Base-by-base conservation (phyloP, 2,329 filamentous ascomycete genomes). In the Eurotiales sp. region DNA sequence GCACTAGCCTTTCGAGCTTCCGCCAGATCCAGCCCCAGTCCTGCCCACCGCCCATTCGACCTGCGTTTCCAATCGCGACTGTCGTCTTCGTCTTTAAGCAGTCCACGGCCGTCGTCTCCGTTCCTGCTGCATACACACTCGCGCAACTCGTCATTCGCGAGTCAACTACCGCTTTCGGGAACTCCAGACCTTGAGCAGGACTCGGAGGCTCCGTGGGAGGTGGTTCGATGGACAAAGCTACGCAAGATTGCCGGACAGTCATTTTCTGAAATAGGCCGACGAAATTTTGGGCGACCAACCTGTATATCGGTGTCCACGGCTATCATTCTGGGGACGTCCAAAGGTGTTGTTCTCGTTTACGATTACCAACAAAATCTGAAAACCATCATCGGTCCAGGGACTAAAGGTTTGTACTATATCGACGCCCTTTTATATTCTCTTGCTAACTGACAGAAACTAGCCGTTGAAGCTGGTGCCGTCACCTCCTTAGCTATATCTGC, bases 361-460 rank as follows among this genome's bases (percentile, higher is more conserved):
- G 95, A 99, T 74, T 97, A 96, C 69, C 90, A 95, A 67, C 93
- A 99, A 71, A 93, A 88, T 59, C 75, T 97, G 52, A 96, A 95
- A 71, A 86, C 88, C 61, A 95, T 97, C 52, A 90, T 99, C 57
- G 93, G 93, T 2, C 87, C 88, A 27, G 91, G 92, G 29, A 96
- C 91, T 1, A 96, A 93, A 78, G 87, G 88, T 88, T 71, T 60
- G 77, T 55, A 45, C 11, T 12, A 15, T 21, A 6, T 14, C 3
- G 27, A 22, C 3, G 10, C 19, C 42, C 36, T 27, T 11, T 12
- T 46, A 22, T 37, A 22, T 22, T 8, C 12, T 17, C 17, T 22
- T 23, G 29, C 34, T 47, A 44, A 46, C 53, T 34, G 46, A 51
- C 19, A 27, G 12, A 48, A 21, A 37, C 40, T 63, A 90, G 92